Evolutionary conservation across 768 basidiomycete species (phyloP).

Genomic region (Rhizopogon vesiculosus): DNA sequence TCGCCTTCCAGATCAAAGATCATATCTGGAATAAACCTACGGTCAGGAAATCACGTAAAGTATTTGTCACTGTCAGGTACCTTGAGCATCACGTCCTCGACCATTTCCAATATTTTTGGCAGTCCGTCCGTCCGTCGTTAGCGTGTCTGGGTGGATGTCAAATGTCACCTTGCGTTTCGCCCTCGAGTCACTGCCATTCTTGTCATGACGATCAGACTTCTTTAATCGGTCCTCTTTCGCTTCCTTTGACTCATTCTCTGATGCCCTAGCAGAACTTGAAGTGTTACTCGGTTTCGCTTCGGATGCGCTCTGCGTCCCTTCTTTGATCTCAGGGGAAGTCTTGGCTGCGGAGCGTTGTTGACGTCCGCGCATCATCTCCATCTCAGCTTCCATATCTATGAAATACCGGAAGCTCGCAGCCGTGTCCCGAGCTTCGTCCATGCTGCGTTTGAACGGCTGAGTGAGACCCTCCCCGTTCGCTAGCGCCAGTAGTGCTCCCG

Average conservation of each 20-base stretch:
- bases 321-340: constrained; percentile 8
- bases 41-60: neutral
- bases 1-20: constrained; percentile 71
- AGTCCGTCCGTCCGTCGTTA: constrained; percentile 38
- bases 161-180: constrained; percentile 71
- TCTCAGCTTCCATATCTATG: constrained; percentile 38
- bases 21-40: constrained; percentile 38
- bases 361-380: constrained; percentile 20
- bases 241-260: constrained; percentile 8
- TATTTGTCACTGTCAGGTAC: constrained; percentile 27
- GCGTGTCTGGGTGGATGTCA: constrained; percentile 55
- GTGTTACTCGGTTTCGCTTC: constrained; percentile 8
- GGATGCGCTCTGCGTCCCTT: neutral
- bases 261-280: constrained; percentile 10
- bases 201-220: constrained; percentile 14
- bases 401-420: constrained; percentile 45
- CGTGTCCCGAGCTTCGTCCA: constrained; percentile 41
- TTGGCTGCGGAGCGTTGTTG: constrained; percentile 11
- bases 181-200: constrained; percentile 34
- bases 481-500: constrained; percentile 16
- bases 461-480: constrained; percentile 20
- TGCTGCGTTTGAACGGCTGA: constrained; percentile 40
- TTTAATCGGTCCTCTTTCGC: constrained; percentile 9
- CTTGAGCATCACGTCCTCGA: constrained; percentile 35
- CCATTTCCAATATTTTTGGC: constrained; percentile 28